Conservation (phyloP, 371 early-diverging fungal species). For the Mortierella sp. region DNA sequence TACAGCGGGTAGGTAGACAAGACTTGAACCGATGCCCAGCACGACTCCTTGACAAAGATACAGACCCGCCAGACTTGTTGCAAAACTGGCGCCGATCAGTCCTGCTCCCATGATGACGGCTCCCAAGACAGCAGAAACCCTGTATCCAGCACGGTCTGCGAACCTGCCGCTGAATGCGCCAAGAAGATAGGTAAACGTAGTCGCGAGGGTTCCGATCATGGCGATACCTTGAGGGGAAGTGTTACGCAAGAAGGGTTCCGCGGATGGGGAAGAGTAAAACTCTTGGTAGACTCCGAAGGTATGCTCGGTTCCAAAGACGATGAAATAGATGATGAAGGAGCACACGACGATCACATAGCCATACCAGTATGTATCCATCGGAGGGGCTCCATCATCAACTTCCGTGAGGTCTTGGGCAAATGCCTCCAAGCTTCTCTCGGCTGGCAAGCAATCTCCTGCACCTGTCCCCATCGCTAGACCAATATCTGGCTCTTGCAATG, state of each 20-base stretch:
- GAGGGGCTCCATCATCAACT: slow-evolving; percentile 28
- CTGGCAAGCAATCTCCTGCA: not conserved
- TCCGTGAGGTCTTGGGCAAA: slow-evolving; percentile 16
- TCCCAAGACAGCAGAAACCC: slow-evolving; percentile 54
- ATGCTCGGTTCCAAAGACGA: slow-evolving; percentile 65
- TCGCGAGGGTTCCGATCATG: slow-evolving; percentile 63
- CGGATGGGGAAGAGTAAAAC: slow-evolving; percentile 51
- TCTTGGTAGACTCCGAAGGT: slow-evolving; percentile 62
- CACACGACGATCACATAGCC: slow-evolving; percentile 68
- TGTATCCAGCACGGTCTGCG: slow-evolving; percentile 54
- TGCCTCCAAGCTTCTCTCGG: slow-evolving; percentile 17
- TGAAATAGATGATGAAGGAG: slow-evolving; percentile 64
- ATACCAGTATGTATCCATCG: slow-evolving; percentile 55
- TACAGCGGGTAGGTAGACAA: slow-evolving; percentile 66
- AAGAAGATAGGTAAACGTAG: slow-evolving; percentile 54
- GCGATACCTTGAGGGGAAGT: slow-evolving; percentile 53
- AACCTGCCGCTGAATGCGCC: slow-evolving; percentile 59
- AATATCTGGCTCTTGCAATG: slow-evolving; percentile 5
- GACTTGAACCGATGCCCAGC: slow-evolving; percentile 72
- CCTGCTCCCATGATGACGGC: slow-evolving; percentile 49
- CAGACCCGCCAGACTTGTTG: slow-evolving; percentile 60
- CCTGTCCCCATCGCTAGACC: not conserved
- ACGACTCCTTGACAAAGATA: slow-evolving; percentile 76
- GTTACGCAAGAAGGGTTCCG: slow-evolving; percentile 36
- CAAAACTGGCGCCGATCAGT: slow-evolving; percentile 50